Percentiles rank a stretch among this genome's conserved stretches.
These are phyloP conservation scores for Acacia pycnantha DNA, from an alignment of 331 rosid species.

Conservation along the genomic window DNA sequence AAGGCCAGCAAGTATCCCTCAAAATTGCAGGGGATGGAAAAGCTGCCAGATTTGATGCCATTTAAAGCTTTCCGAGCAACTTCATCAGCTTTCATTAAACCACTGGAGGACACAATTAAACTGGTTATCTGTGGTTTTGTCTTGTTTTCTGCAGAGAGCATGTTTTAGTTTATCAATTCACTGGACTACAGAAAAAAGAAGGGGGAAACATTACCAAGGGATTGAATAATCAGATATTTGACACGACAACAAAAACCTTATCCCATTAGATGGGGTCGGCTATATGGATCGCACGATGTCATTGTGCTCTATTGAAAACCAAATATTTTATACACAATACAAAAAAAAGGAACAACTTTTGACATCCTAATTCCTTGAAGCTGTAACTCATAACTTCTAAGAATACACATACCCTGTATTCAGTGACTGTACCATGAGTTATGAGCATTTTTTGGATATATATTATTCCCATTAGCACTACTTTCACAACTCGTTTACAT, in stretches of 20 bases:
- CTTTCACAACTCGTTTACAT: constrained; percentile 9
- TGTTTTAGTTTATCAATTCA: constrained; percentile 23
- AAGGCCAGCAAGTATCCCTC: constrained; percentile 68
- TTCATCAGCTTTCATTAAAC: constrained; percentile 75
- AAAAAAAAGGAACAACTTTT: constrained; percentile 14
- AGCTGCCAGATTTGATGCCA: constrained; percentile 77
- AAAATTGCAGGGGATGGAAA: constrained; percentile 72
- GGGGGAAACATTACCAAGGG: background rate
- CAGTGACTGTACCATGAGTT: background rate
- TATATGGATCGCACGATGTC: no score
- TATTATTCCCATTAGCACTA: background rate
- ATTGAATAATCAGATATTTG: background rate
- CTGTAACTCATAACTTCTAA: constrained; percentile 1
- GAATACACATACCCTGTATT: background rate
- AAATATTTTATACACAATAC: background rate
- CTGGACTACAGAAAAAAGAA: background rate
- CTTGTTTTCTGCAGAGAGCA: constrained; percentile 61
- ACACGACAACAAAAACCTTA: background rate
- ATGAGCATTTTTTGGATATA: constrained; percentile 4
- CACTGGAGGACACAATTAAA: constrained; percentile 66
- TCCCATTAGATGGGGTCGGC: no score
- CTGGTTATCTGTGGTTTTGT: constrained; percentile 66
- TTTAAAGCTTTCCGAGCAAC: constrained; percentile 77
- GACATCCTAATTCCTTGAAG: background rate
- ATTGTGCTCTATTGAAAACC: no score